Conservation (phyloP, 106 monocot genomes). For the Triglochin maritima region DNA sequence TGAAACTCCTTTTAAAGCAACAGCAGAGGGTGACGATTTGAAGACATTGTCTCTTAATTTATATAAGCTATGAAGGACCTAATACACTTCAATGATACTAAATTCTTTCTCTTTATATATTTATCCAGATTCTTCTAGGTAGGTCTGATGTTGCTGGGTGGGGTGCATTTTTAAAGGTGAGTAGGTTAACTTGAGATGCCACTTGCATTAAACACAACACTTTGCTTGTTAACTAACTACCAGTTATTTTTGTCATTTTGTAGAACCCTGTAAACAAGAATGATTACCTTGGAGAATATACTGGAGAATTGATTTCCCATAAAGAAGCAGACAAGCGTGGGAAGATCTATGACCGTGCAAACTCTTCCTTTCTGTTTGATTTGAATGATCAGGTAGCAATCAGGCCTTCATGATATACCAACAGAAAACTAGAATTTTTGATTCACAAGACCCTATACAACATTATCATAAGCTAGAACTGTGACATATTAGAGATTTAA, state of each 20-base stretch:
- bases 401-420: too few relatives aligned
- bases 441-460: too few relatives aligned
- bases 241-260: background rate
- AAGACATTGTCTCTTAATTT: too few relatives aligned
- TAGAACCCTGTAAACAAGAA: constrained; percentile 94
- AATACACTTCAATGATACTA: too few relatives aligned
- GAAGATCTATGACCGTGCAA: constrained; percentile 97
- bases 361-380: constrained; percentile 97
- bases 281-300: constrained; percentile 98
- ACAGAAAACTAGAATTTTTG: too few relatives aligned
- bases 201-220: background rate
- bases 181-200: background rate
- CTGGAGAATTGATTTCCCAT: constrained; percentile 90
- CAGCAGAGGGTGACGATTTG: constrained; percentile 56
- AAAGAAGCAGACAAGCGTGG: constrained; percentile 99
- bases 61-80: too few relatives aligned
- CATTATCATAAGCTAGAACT: too few relatives aligned
- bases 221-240: background rate
- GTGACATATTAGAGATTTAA: too few relatives aligned
- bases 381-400: constrained; percentile 82
- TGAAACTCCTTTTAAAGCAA: constrained; percentile 95
- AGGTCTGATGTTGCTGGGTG: constrained; percentile 97
- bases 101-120: background rate
- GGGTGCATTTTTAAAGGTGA: constrained; percentile 98
- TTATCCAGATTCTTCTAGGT: constrained; percentile 63